A percentile compares a stretch with the other conserved stretches of the same genome.
These are phyloP conservation scores for Penicillium hordei DNA, from an alignment of 2,329 filamentous ascomycete species.

Conservation along the genomic window DNA sequence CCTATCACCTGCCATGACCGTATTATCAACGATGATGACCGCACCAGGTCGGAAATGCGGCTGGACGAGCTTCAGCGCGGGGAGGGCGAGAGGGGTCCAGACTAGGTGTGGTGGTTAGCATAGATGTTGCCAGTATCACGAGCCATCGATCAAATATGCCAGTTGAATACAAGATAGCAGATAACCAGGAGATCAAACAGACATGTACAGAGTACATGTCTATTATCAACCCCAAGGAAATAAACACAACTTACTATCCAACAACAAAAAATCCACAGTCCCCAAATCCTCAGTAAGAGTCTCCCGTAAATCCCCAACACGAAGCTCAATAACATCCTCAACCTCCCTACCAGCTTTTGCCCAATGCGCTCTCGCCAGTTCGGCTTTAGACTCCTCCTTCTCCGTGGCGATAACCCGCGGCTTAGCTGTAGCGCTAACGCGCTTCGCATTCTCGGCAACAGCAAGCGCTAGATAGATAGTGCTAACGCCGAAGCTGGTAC, in stretches of 20 bases:
- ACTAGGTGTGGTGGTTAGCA: slow-evolving; percentile 41
- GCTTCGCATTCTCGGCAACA: slow-evolving; percentile 49
- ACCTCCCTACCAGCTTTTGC: slow-evolving; percentile 51
- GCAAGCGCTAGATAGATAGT: slow-evolving; percentile 64
- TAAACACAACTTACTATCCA: slow-evolving; percentile 58
- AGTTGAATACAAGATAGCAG: neutral
- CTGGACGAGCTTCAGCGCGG: slow-evolving; percentile 28
- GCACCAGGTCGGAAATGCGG: slow-evolving; percentile 16
- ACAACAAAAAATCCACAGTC: slow-evolving; percentile 57
- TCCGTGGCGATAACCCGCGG: slow-evolving; percentile 59
- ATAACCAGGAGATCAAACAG: neutral
- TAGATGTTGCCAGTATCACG: neutral
- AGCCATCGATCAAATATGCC: neutral
- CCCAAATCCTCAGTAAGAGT: slow-evolving; percentile 53
- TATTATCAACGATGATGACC: slow-evolving; percentile 22
- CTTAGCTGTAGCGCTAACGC: slow-evolving; percentile 21
- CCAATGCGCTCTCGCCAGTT: slow-evolving; percentile 56
- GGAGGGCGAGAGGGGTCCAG: slow-evolving; percentile 57
- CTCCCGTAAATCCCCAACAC: slow-evolving; percentile 58
- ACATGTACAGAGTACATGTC: neutral
- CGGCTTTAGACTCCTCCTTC: slow-evolving; percentile 57
- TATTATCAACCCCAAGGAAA: neutral
- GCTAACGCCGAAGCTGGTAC: slow-evolving; percentile 62
- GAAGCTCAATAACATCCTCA: slow-evolving; percentile 54
- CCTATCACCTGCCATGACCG: slow-evolving; percentile 7